Conservation (phyloP, 768 basidiomycete genomes). For the Porpolomopsis calyptriformis region DNA sequence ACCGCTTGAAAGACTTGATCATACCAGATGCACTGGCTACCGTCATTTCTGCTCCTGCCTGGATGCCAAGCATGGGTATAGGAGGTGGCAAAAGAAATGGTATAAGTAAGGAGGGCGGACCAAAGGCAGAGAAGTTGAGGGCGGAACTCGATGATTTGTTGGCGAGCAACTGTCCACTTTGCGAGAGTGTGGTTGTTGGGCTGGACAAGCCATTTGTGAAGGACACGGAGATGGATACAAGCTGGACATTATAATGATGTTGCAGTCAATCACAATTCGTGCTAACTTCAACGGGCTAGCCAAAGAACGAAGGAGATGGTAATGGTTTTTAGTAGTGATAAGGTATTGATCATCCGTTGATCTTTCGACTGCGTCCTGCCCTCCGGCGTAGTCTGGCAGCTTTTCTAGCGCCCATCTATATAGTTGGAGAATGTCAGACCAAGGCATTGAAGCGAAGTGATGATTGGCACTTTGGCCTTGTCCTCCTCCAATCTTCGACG, state of each 20-base stretch:
- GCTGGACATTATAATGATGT: conserved; percentile 59
- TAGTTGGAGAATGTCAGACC: conserved; percentile 1
- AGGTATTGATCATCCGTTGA: conserved; percentile 50
- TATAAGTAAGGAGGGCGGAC: conserved; percentile 42
- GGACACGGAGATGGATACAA: conserved; percentile 66
- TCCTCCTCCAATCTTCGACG: conserved; percentile 55
- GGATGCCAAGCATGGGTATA: conserved; percentile 61
- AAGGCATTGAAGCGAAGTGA: not conserved
- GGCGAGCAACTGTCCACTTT: conserved; percentile 84
- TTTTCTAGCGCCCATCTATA: conserved; percentile 69
- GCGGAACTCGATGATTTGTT: conserved; percentile 83
- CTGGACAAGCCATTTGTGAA: conserved; percentile 81
- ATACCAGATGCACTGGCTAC: conserved; percentile 87
- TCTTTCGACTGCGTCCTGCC: conserved; percentile 70
- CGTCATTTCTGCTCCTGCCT: conserved; percentile 66
- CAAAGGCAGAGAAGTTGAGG: conserved; percentile 61
- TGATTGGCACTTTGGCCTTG: conserved; percentile 42
- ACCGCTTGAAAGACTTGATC: conserved; percentile 83
- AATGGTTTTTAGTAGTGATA: too few species aligned
- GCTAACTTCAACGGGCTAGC: too few species aligned
- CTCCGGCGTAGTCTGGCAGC: conserved; percentile 61
- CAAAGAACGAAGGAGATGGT: too few species aligned
- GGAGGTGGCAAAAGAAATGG: conserved; percentile 37
- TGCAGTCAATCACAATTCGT: too few species aligned
- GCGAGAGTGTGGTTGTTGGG: conserved; percentile 79